Evolutionary conservation across 1,139 yeast genomes (phyloP).

Genomic region (Blastobotrys indianensis): DNA sequence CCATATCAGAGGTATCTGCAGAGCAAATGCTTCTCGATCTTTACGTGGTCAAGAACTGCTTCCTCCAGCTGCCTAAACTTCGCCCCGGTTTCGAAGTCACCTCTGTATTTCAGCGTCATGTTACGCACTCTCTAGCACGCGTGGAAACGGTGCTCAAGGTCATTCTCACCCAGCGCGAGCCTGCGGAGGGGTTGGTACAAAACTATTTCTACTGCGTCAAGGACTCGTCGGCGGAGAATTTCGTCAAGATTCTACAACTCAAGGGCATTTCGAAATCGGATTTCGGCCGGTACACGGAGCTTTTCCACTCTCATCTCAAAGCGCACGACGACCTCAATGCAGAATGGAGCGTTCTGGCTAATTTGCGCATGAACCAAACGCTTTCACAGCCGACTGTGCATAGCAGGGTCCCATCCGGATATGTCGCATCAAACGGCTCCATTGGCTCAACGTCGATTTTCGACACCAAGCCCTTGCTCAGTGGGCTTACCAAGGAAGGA

Average conservation of each 20-base stretch:
- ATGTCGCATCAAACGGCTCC: neutral
- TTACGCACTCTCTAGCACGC: slow-evolving; percentile 45
- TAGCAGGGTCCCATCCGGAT: too few relatives aligned
- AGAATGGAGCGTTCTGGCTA: slow-evolving; percentile 41
- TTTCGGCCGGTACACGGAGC: slow-evolving; percentile 50
- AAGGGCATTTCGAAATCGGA: slow-evolving; percentile 49
- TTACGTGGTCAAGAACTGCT: slow-evolving; percentile 52
- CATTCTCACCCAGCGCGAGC: slow-evolving; percentile 55
- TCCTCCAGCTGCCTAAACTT: slow-evolving; percentile 46
- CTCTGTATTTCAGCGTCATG: slow-evolving; percentile 44
- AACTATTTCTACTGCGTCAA: slow-evolving; percentile 63
- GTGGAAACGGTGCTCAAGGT: slow-evolving; percentile 63
- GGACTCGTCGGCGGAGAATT: slow-evolving; percentile 58
- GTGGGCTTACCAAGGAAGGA: slow-evolving; percentile 42
- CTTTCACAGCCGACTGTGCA: too few relatives aligned
- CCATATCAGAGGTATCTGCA: slow-evolving; percentile 62
- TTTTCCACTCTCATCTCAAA: slow-evolving; percentile 53
- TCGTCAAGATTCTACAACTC: slow-evolving; percentile 55
- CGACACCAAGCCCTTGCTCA: slow-evolving; percentile 13
- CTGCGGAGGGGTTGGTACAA: slow-evolving; percentile 60
- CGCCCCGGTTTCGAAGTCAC: slow-evolving; percentile 26
- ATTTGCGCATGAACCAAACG: slow-evolving; percentile 14
- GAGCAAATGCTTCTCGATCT: slow-evolving; percentile 79
- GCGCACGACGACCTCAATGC: slow-evolving; percentile 44
- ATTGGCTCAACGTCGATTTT: slow-evolving; percentile 6